Evolutionary conservation across 2,329 filamentous ascomycete genomes (phyloP).

Genomic region (Trichoderma koningiopsis): DNA sequence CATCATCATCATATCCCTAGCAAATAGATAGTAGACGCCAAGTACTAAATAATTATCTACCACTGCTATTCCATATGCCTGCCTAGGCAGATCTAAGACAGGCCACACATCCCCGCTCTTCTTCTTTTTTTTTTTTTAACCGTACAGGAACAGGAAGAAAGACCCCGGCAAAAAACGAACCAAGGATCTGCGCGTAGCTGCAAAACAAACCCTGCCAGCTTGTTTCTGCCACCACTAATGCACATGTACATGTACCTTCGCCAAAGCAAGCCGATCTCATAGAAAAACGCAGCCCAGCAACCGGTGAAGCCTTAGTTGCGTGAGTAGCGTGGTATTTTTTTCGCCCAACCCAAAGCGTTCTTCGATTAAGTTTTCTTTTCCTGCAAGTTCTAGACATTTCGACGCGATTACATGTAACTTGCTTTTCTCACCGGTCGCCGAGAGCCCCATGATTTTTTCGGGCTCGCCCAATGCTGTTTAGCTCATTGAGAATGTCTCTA

Average conservation of each 20-base stretch:
- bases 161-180: not conserved
- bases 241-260: not conserved
- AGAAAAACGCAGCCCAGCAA: not conserved
- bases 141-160: not conserved
- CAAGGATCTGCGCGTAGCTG: constrained; percentile 13
- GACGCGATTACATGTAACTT: not conserved
- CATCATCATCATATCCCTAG: not conserved
- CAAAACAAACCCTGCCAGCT: not conserved
- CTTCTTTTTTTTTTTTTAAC: not conserved
- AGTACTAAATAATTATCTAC: not conserved
- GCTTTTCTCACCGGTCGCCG: not conserved
- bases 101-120: not conserved
- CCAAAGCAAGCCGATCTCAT: not conserved
- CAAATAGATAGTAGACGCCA: not conserved
- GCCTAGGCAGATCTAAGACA: constrained; percentile 7
- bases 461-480: not conserved
- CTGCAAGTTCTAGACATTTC: constrained; percentile 3
- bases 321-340: not conserved
- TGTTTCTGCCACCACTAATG: not conserved
- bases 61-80: not conserved
- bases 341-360: not conserved
- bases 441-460: constrained; percentile 1
- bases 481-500: not conserved
- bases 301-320: not conserved
- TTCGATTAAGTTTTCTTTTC: not conserved